These are phyloP conservation scores for Vigna trinervia DNA, from an alignment of 306 rosid genomes.

Conservation along the genomic window DNA sequence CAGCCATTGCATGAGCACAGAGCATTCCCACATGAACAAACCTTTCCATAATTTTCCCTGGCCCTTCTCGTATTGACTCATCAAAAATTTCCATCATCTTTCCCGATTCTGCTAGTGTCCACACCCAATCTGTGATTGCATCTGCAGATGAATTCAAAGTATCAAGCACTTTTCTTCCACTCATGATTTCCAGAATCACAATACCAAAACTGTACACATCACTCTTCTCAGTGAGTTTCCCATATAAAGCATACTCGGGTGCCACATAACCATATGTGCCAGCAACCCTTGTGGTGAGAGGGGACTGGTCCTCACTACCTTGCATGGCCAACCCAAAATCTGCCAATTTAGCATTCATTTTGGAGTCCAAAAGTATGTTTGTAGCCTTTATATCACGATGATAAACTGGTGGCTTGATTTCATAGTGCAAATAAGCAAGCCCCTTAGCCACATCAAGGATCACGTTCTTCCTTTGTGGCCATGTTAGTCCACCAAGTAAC, in stretches of 20 bases:
- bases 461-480: slow-evolving; percentile 85
- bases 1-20: slow-evolving; percentile 89
- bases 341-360: slow-evolving; percentile 74
- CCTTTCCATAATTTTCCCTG: slow-evolving; percentile 76
- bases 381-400: slow-evolving; percentile 84
- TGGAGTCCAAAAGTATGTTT: slow-evolving; percentile 71
- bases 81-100: slow-evolving; percentile 63
- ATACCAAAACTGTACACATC: slow-evolving; percentile 89
- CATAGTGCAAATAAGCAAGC: slow-evolving; percentile 74
- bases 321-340: slow-evolving; percentile 84
- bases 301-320: slow-evolving; percentile 68
- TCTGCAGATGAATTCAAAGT: slow-evolving; percentile 53
- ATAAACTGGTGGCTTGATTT: slow-evolving; percentile 78
- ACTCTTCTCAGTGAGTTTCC: slow-evolving; percentile 77
- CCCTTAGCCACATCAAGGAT: slow-evolving; percentile 87
- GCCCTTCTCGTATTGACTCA: slow-evolving; percentile 60
- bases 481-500: slow-evolving; percentile 53
- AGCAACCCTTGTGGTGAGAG: slow-evolving; percentile 76
- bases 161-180: slow-evolving; percentile 79
- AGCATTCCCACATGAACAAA: slow-evolving; percentile 85
- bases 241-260: slow-evolving; percentile 84
- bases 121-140: slow-evolving; percentile 86
- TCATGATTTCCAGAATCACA: slow-evolving; percentile 83
- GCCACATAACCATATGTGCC: slow-evolving; percentile 89
- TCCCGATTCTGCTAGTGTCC: slow-evolving; percentile 67